A percentile compares a stretch with the other conserved stretches of the same genome.
phyloP scores from a whole-genome alignment of 805 yeast species.

The Metschnikowia hibisci region DNA sequence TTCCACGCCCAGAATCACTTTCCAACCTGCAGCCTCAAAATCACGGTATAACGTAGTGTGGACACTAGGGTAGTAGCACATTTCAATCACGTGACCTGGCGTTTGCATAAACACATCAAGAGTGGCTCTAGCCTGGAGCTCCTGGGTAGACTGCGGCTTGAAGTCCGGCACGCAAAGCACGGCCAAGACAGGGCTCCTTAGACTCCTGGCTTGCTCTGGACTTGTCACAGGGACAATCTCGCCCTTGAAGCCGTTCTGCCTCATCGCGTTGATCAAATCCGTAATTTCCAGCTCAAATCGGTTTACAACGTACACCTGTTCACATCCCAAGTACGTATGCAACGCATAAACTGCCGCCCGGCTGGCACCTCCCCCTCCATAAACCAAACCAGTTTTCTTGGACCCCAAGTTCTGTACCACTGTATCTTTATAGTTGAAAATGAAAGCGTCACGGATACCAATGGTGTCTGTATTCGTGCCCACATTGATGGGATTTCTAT shows the following conservation, averaged over 20 bases:
- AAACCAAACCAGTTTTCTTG: conserved; percentile 27
- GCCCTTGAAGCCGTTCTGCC: conserved; percentile 21
- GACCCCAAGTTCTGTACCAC: conserved; percentile 7
- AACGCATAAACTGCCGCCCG: conserved; percentile 31
- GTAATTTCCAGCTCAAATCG: conserved; percentile 26
- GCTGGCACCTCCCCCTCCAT: conserved; percentile 36
- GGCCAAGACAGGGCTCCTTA: conserved; percentile 20
- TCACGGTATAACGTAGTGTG: conserved; percentile 23
- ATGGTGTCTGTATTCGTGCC: conserved; percentile 34
- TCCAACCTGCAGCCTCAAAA: conserved; percentile 24
- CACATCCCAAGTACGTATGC: conserved; percentile 23
- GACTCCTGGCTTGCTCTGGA: conserved; percentile 21
- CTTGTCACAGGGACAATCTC: conserved; percentile 24
- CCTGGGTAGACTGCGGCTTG: conserved; percentile 22
- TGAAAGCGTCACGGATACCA: conserved; percentile 29
- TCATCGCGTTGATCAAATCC: conserved; percentile 19
- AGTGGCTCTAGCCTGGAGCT: conserved; percentile 22
- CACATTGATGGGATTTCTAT: conserved; percentile 16
- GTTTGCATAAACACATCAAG: conserved; percentile 25
- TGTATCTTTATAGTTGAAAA: conserved; percentile 13
- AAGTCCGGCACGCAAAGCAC: conserved; percentile 31
- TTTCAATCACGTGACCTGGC: conserved; percentile 28
- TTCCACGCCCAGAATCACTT: conserved; percentile 28
- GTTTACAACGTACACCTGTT: conserved; percentile 27
- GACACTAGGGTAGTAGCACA: conserved; percentile 34